These are phyloP conservation scores for Lepidium didymum DNA, from an alignment of 345 rosid species.

Conservation along the genomic window DNA sequence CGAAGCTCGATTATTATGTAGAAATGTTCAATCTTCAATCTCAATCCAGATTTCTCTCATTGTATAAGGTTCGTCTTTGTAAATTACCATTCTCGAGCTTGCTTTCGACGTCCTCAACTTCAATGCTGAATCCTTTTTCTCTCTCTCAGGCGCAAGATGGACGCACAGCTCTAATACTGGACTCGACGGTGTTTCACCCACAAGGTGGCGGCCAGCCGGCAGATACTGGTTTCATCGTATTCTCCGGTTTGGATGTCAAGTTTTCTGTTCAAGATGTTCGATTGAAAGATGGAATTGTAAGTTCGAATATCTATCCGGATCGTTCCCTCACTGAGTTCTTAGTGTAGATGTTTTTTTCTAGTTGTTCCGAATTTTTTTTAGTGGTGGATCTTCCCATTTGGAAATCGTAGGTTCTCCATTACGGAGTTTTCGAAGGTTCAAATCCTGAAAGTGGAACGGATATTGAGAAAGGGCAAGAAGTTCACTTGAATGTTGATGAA, in stretches of 20 bases:
- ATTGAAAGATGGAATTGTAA: conserved; percentile 61
- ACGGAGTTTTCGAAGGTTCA: conserved; percentile 45
- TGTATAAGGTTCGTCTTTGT: conserved; percentile 30
- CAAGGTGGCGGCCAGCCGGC: conserved; percentile 97
- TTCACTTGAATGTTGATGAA: conserved; percentile 54
- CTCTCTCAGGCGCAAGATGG: conserved; percentile 56
- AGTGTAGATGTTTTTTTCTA: not conserved
- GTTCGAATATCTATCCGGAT: not conserved
- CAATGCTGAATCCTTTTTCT: not conserved
- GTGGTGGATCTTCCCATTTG: not conserved
- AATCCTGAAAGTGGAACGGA: conserved; percentile 29
- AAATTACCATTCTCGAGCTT: conserved; percentile 7
- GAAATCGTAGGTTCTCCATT: conserved; percentile 59
- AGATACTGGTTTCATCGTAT: conserved; percentile 52
- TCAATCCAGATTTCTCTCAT: conserved; percentile 33
- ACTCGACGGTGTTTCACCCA: conserved; percentile 83
- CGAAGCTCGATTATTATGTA: conserved; percentile 44
- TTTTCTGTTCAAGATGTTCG: conserved; percentile 77
- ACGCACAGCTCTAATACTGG: conserved; percentile 46
- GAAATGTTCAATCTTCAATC: conserved; percentile 44
- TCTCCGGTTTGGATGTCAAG: conserved; percentile 28
- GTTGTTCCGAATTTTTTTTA: not conserved
- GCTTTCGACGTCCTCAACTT: not conserved
- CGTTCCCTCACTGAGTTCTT: not conserved
- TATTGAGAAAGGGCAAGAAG: conserved; percentile 40